Base-by-base conservation (phyloP, 495 filamentous ascomycete species). In the Podospora pseudocomata region DNA sequence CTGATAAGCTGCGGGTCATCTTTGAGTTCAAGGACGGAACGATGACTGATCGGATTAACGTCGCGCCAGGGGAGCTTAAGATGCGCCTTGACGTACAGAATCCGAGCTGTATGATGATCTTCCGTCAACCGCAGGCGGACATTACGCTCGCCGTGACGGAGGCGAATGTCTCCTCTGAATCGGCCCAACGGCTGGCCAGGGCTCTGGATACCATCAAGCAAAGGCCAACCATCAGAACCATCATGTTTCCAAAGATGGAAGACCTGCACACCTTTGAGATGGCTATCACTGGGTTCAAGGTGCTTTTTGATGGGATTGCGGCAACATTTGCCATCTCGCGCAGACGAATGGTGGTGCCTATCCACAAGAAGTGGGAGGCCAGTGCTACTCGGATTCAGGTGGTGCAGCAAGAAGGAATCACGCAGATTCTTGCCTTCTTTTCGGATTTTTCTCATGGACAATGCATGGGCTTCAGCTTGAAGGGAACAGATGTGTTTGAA, bases 301-400 rank as follows among this genome's bases (percentile, higher is more conserved):
- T 94, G 2, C 80, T 90, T 3, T 96, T 89, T 70, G 92, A 96
- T 72, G 88, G 88, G 49, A 78, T 90, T 57, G 92, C 90, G 11
- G 80, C 86, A 0, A 88, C 85, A 4, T 92, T 96, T 72, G 86
- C 89, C 67, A 95, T 96, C 66, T 88, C 92, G 2, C 91, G 92
- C n/a, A 86, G 91, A 57, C 86, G 91, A 67, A 92, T 90, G 86
- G 89, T 95, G 26, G 91, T 94, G n/a, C 92, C 91, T 0, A 92
- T 94, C 62, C 88, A 93, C 78, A 96, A 96, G 80, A 93, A 91
- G 75, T 94, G 92, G 91, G 91, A 94, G 72, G 90, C 92, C 2
- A 86, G 81, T 13, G 79, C 81, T 39, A 89, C 91, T 15, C 87
- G 93, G 18, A 80, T 97, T 26, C 93, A 96, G 76, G 80, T 97